phyloP scores from a whole-genome alignment of 441 rosid genomes.

The Pelargonium cotyledonis region DNA sequence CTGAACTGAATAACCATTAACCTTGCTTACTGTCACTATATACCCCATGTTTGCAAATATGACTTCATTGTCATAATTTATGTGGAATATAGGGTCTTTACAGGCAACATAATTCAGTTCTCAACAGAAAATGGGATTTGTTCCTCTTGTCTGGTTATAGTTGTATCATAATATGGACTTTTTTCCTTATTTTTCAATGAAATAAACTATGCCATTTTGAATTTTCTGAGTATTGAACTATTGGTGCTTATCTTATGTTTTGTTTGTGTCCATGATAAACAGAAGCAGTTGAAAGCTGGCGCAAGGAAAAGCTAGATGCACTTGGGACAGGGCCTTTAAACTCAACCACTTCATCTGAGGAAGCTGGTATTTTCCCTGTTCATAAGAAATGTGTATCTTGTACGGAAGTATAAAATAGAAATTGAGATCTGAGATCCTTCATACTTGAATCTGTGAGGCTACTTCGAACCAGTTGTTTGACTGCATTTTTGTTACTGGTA shows the following conservation, averaged over 20 bases:
- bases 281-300: slow-evolving; percentile 92
- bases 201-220: not conserved
- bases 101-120: no score
- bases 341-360: slow-evolving; percentile 49
- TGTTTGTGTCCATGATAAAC: slow-evolving; percentile 19
- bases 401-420: not conserved
- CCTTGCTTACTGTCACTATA: no score
- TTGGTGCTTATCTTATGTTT: no score
- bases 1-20: no score
- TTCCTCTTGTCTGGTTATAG: not conserved
- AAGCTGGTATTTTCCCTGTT: slow-evolving; percentile 54
- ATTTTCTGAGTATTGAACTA: not conserved
- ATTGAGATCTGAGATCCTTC: slow-evolving; percentile 5
- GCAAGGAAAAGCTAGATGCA: slow-evolving; percentile 59
- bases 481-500: not conserved
- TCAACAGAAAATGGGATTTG: no score
- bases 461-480: slow-evolving; percentile 13
- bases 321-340: slow-evolving; percentile 37
- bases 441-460: slow-evolving; percentile 1
- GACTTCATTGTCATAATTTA: no score
- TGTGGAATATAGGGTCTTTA: no score
- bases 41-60: no score
- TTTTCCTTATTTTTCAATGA: not conserved
- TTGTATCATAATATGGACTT: not conserved
- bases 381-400: not conserved